A percentile compares a stretch with the other conserved stretches of the same genome.
Conservation (phyloP, 179 eudicot genomes). For the Carnegiea gigantea region DNA sequence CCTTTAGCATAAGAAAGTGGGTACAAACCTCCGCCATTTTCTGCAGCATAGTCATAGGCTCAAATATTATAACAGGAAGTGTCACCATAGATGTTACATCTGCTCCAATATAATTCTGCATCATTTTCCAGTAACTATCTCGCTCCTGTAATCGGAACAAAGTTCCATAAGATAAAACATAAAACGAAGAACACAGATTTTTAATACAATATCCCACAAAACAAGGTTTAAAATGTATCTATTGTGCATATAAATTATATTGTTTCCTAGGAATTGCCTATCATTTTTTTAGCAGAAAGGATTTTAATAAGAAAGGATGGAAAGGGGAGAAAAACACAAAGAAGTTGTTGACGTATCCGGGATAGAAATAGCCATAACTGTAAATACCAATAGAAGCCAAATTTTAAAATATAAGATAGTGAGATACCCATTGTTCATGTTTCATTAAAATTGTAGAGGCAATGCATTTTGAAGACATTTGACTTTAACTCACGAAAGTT, state of each 20-base stretch:
- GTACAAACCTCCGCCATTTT: constrained; percentile 96
- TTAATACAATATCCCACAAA: neutral
- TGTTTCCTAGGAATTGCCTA: neutral
- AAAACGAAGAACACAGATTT: neutral
- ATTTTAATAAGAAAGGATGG: neutral
- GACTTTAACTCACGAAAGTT: no score
- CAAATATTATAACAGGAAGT: constrained; percentile 91
- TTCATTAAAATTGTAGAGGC: neutral
- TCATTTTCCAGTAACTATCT: constrained; percentile 91
- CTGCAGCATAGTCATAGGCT: constrained; percentile 99
- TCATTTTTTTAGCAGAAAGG: neutral
- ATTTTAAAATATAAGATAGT: neutral
- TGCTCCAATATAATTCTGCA: constrained; percentile 93
- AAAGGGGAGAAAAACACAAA: neutral
- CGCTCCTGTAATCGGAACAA: constrained; percentile 58
- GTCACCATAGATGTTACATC: constrained; percentile 98
- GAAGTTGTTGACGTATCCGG: neutral
- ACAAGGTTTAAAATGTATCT: neutral
- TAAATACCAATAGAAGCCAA: neutral
- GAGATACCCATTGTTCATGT: neutral
- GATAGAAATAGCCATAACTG: neutral
- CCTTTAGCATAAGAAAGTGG: constrained; percentile 11
- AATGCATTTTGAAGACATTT: neutral
- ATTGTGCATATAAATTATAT: neutral
- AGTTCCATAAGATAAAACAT: constrained; percentile 6